Evolutionary conservation across 2,329 filamentous ascomycete genomes (phyloP).

Genomic region (Waltergamsia citrina): DNA sequence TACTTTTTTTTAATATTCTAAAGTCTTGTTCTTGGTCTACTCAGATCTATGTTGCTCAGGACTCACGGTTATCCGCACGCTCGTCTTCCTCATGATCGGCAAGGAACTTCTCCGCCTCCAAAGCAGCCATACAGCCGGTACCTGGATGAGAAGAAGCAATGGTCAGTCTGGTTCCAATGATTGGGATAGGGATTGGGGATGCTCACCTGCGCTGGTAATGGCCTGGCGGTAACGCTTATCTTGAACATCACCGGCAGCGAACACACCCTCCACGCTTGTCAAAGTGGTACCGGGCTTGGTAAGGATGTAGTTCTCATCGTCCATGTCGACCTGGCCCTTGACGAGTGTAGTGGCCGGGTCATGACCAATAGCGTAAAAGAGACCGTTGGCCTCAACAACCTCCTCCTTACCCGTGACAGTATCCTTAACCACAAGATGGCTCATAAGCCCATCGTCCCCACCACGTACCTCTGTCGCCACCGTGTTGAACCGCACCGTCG

Average conservation of each 20-base stretch:
- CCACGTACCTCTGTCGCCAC: conserved; percentile 77
- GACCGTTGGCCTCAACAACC: conserved; percentile 79
- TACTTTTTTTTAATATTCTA: conserved; percentile 1
- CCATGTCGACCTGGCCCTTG: conserved; percentile 81
- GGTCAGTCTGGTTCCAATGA: no score
- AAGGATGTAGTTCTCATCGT: conserved; percentile 82
- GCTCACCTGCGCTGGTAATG: conserved; percentile 89
- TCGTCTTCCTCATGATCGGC: conserved; percentile 55
- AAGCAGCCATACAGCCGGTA: conserved; percentile 87
- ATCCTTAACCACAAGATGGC: conserved; percentile 75
- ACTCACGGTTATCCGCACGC: conserved; percentile 4
- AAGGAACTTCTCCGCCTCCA: conserved; percentile 92
- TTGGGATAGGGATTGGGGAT: conserved; percentile 2
- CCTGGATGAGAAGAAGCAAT: conserved; percentile 35
- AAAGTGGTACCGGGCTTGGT: conserved; percentile 82
- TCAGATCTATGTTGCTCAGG: neutral
- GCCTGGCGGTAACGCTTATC: conserved; percentile 98
- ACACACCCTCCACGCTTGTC: conserved; percentile 86
- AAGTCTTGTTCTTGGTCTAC: conserved; percentile 6
- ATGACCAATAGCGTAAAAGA: conserved; percentile 97
- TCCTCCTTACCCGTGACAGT: conserved; percentile 66
- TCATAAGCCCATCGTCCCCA: conserved; percentile 80
- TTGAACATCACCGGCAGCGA: conserved; percentile 94
- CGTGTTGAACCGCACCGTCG: conserved; percentile 81
- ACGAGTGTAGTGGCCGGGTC: conserved; percentile 87